These are phyloP conservation scores for Fragilariopsis cylindrus DNA, from an alignment of 108 stramenopile genomes.

Conservation along the genomic window DNA sequence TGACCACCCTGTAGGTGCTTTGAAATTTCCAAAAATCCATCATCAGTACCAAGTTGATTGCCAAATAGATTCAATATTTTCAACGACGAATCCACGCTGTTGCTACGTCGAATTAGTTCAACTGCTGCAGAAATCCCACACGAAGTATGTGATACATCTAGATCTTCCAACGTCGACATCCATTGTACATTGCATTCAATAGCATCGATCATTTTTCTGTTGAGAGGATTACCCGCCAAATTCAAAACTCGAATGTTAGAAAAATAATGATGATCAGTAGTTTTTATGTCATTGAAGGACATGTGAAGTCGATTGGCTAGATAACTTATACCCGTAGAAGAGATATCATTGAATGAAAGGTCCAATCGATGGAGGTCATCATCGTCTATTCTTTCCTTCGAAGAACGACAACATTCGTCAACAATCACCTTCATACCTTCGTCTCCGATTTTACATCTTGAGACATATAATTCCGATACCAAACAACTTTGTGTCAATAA, in stretches of 20 bases:
- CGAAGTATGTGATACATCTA: conserved; percentile 61
- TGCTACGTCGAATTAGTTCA: conserved; percentile 31
- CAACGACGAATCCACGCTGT: conserved; percentile 19
- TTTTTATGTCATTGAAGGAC: background rate
- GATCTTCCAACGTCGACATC: conserved; percentile 7
- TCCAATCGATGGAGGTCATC: conserved; percentile 31
- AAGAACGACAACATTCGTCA: background rate
- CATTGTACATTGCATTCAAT: background rate
- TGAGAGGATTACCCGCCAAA: conserved; percentile 33
- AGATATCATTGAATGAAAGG: conserved; percentile 43
- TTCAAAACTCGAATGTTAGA: conserved; percentile 21
- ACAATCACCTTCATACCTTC: conserved; percentile 46
- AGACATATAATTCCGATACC: conserved; percentile 13
- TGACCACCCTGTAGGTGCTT: conserved; percentile 47
- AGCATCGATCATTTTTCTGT: background rate
- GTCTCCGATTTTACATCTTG: conserved; percentile 39
- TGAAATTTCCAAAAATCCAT: conserved; percentile 52
- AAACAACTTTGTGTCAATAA: background rate
- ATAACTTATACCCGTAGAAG: background rate
- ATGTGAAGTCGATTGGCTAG: background rate
- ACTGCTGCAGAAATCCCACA: conserved; percentile 58
- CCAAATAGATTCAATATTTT: conserved; percentile 59
- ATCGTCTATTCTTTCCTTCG: conserved; percentile 14
- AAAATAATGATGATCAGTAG: background rate
- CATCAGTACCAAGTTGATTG: conserved; percentile 54